phyloP scores from a whole-genome alignment of 768 basidiomycete species.

The Tricholoma matsutake region DNA sequence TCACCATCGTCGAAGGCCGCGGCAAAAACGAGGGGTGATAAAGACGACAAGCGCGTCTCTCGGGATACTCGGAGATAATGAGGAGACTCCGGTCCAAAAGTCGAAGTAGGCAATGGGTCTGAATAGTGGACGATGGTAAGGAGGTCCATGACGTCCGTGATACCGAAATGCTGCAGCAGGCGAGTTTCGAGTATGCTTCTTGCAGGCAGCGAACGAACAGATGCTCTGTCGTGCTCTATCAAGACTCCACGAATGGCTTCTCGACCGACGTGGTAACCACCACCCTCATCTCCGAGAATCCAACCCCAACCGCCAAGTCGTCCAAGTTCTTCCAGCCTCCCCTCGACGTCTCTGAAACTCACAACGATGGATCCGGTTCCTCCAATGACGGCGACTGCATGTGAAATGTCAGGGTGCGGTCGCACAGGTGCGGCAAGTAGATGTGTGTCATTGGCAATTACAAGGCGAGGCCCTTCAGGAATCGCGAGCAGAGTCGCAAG shows the following conservation, averaged over 20 bases:
- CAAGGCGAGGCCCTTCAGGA: conserved; percentile 50
- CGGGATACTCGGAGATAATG: conserved; percentile 37
- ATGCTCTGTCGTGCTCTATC: conserved; percentile 48
- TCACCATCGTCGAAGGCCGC: conserved; percentile 72
- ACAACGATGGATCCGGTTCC: conserved; percentile 83
- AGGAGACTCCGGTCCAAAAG: conserved; percentile 20
- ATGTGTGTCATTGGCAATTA: conserved; percentile 78
- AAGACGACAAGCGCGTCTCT: conserved; percentile 73
- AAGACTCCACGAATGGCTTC: conserved; percentile 72
- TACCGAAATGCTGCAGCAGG: conserved; percentile 54
- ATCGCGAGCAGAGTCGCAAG: conserved; percentile 59
- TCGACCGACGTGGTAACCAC: conserved; percentile 76
- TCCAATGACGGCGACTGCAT: conserved; percentile 70
- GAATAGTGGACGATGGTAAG: conserved; percentile 61
- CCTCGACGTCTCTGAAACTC: conserved; percentile 48
- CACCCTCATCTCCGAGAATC: conserved; percentile 83
- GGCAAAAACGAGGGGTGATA: conserved; percentile 74
- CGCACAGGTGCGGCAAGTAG: conserved; percentile 80
- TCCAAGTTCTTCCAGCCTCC: conserved; percentile 56
- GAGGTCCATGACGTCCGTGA: conserved; percentile 58
- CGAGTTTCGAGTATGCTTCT: conserved; percentile 41
- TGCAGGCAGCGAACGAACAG: conserved; percentile 31
- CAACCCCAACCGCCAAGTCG: conserved; percentile 82
- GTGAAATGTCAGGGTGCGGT: conserved; percentile 51
- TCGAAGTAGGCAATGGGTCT: conserved; percentile 39